phyloP scores from a whole-genome alignment of 129 eudicot species.

The Saussurea involucrata region DNA sequence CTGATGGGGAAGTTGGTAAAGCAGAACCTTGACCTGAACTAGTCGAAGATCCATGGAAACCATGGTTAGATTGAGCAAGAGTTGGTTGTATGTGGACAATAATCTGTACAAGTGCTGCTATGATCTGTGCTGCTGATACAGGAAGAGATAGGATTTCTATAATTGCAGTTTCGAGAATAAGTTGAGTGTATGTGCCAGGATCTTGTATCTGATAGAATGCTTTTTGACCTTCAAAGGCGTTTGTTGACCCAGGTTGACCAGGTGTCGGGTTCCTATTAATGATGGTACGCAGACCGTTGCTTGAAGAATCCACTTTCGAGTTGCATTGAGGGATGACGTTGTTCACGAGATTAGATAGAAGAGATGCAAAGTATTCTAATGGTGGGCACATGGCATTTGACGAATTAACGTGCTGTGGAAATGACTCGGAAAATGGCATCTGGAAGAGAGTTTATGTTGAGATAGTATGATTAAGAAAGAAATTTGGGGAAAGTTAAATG shows the following conservation, averaged over 20 bases:
- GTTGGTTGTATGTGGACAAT: conserved; percentile 93
- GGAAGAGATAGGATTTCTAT: conserved; percentile 92
- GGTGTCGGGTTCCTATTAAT: conserved; percentile 47
- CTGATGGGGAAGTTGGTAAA: conserved; percentile 94
- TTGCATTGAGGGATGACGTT: conserved; percentile 80
- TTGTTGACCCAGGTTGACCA: conserved; percentile 58
- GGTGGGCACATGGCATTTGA: conserved; percentile 79
- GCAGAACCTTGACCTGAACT: conserved; percentile 63
- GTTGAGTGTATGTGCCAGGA: conserved; percentile 91
- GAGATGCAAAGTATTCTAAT: conserved; percentile 79
- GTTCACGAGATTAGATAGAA: conserved; percentile 65
- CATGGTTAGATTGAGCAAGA: conserved; percentile 81
- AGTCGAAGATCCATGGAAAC: conserved; percentile 56
- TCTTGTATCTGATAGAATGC: conserved; percentile 94
- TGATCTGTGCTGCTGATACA: conserved; percentile 72
- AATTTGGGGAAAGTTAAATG: background rate
- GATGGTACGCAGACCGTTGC: conserved; percentile 39
- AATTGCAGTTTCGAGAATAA: conserved; percentile 90
- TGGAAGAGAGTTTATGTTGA: conserved; percentile 29
- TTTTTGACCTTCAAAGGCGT: conserved; percentile 71
- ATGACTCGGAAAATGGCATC: conserved; percentile 97
- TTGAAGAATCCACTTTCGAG: conserved; percentile 56
- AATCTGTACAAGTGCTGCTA: conserved; percentile 83
- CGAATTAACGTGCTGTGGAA: conserved; percentile 73
- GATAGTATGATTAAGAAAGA: background rate